Percentiles rank a stretch among this genome's conserved stretches.
Evolutionary conservation across 176 grass and related monocot genomes (phyloP).

Genomic region (Typha latifolia): DNA sequence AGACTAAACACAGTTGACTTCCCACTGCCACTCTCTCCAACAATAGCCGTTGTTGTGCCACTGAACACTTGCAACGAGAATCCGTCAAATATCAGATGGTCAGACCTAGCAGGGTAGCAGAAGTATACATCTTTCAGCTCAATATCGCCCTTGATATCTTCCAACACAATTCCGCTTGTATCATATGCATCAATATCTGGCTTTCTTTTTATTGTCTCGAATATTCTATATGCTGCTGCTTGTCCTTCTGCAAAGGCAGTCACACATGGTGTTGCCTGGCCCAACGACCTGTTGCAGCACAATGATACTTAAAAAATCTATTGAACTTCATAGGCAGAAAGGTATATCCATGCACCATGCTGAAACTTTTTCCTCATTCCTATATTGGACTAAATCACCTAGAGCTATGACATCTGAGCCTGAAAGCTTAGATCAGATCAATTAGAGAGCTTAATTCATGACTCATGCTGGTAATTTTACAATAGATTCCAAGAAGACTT

Average conservation of each 20-base stretch:
- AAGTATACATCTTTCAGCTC: constrained; percentile 79
- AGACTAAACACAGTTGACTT: constrained; percentile 80
- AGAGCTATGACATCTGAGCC: no score
- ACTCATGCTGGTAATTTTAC: no score
- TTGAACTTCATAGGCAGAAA: no score
- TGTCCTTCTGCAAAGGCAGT: constrained; percentile 72
- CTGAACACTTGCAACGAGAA: constrained; percentile 55
- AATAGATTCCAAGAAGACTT: no score
- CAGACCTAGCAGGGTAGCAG: constrained; percentile 56
- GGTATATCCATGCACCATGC: no score
- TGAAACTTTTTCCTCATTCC: no score
- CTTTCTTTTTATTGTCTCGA: constrained; percentile 66
- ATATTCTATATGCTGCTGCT: constrained; percentile 80
- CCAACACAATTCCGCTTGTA: constrained; percentile 41
- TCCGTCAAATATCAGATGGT: constrained; percentile 57
- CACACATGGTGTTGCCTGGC: constrained; percentile 62
- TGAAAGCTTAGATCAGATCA: no score
- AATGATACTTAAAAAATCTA: no score
- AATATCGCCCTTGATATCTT: constrained; percentile 68
- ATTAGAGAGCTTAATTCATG: no score
- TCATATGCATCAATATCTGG: constrained; percentile 60
- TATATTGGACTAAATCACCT: no score
- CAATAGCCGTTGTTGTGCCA: constrained; percentile 65
- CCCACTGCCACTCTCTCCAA: constrained; percentile 80
- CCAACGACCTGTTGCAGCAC: constrained; percentile 50